phyloP scores from a whole-genome alignment of 257 asterid species.

The Solanum phureja region DNA sequence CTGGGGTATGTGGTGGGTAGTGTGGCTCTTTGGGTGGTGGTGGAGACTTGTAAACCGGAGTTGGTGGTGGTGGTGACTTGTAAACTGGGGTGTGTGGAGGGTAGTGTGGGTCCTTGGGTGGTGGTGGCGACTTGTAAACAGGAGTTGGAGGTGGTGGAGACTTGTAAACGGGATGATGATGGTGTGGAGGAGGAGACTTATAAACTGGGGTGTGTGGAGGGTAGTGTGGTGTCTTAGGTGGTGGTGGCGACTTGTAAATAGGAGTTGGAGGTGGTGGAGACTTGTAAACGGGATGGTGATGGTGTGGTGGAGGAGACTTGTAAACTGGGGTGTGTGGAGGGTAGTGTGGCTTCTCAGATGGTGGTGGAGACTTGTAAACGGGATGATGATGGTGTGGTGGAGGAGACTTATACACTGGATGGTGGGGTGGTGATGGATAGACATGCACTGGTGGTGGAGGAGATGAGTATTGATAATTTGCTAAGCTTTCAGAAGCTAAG shows the following conservation, averaged over 20 bases:
- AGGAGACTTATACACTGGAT: background rate
- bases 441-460: background rate
- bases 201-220: background rate
- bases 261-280: background rate
- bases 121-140: background rate
- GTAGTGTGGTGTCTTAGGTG: background rate
- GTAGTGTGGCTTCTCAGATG: background rate
- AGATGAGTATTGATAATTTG: background rate
- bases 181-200: background rate
- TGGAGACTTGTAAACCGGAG: background rate
- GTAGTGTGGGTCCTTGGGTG: background rate
- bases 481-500: conserved; percentile 3
- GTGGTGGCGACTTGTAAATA: background rate
- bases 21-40: background rate
- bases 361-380: background rate
- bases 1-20: background rate
- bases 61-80: background rate
- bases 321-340: background rate
- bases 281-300: background rate
- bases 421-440: background rate
- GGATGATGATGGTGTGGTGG: background rate
- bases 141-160: background rate
- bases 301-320: background rate
- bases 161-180: background rate
- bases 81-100: background rate